These are phyloP conservation scores for Malassezia furfur DNA, from an alignment of 1,284 basidiomycete genomes.

Conservation along the genomic window DNA sequence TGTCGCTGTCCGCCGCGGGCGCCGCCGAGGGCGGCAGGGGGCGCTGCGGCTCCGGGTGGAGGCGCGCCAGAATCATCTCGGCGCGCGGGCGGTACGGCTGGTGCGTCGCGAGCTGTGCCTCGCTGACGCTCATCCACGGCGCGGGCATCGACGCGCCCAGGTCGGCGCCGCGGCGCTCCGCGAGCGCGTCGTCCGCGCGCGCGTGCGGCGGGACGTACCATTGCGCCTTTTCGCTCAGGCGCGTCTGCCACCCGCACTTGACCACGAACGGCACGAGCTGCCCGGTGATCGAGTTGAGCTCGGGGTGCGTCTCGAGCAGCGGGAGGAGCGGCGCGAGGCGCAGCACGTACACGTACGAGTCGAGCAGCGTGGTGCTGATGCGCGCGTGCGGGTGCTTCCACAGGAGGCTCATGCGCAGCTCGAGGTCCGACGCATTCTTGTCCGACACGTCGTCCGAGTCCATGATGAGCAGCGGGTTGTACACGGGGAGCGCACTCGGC, in stretches of 20 bases:
- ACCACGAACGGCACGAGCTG: slow-evolving; percentile 41
- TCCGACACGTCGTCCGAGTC: slow-evolving; percentile 34
- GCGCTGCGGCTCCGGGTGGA: slow-evolving; percentile 10
- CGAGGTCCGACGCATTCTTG: slow-evolving; percentile 31
- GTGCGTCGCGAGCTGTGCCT: not conserved
- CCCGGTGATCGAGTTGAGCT: slow-evolving; percentile 38
- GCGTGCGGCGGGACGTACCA: slow-evolving; percentile 18
- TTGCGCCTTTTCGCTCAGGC: slow-evolving; percentile 34
- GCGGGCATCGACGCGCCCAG: not conserved
- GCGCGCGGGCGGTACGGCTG: slow-evolving; percentile 12
- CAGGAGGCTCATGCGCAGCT: slow-evolving; percentile 35
- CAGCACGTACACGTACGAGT: slow-evolving; percentile 41
- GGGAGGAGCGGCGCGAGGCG: slow-evolving; percentile 27
- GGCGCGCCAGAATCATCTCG: slow-evolving; percentile 9
- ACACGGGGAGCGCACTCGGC: slow-evolving; percentile 16
- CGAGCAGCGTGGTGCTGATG: slow-evolving; percentile 37
- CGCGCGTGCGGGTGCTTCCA: slow-evolving; percentile 30
- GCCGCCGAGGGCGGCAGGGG: not conserved
- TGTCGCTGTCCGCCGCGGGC: slow-evolving; percentile 19
- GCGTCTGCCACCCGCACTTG: slow-evolving; percentile 40
- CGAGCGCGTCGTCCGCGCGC: not conserved
- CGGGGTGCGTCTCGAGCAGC: slow-evolving; percentile 28
- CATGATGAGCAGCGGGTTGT: slow-evolving; percentile 30
- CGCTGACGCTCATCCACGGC: slow-evolving; percentile 1
- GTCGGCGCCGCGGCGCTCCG: not conserved